Conservation (phyloP, 2,329 filamentous ascomycete genomes). For the Myriosclerotinia duriaeana region DNA sequence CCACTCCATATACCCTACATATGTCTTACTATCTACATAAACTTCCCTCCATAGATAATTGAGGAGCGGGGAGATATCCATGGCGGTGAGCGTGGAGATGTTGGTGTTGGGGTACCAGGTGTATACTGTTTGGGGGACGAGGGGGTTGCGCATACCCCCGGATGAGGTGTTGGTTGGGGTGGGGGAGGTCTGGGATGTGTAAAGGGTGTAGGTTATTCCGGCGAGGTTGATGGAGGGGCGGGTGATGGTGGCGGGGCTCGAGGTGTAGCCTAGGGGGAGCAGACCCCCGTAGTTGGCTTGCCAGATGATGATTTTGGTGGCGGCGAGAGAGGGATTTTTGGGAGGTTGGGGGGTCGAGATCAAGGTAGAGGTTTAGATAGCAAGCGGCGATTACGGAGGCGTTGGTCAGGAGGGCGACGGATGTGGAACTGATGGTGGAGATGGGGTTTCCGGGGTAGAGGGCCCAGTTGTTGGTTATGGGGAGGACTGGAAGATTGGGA, state of each 20-base stretch:
- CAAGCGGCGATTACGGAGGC: too few relatives aligned
- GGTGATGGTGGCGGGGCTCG: neutral
- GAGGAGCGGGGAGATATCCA: neutral
- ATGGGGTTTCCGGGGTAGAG: neutral
- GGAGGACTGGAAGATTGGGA: neutral
- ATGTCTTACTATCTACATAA: neutral
- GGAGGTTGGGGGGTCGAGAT: too few relatives aligned
- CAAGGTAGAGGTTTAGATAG: too few relatives aligned
- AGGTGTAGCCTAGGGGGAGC: neutral
- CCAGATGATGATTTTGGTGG: conserved; percentile 5
- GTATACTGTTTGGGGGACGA: conserved; percentile 6
- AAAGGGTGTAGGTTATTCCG: neutral
- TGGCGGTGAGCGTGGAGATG: neutral
- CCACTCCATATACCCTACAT: conserved; percentile 17
- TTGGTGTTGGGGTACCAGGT: conserved; percentile 8
- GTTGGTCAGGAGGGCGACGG: too few relatives aligned
- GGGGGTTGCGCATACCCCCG: neutral
- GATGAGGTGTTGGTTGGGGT: accelerated
- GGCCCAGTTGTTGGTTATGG: neutral
- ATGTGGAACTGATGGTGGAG: too few relatives aligned
- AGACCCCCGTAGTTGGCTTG: conserved; percentile 2
- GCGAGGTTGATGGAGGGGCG: neutral
- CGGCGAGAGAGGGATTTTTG: neutral
- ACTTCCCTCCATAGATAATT: conserved; percentile 16
- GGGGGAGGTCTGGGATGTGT: neutral